Base-by-base conservation (phyloP, 1,284 basidiomycete species). In the Pyrrhoderma noxium region DNA sequence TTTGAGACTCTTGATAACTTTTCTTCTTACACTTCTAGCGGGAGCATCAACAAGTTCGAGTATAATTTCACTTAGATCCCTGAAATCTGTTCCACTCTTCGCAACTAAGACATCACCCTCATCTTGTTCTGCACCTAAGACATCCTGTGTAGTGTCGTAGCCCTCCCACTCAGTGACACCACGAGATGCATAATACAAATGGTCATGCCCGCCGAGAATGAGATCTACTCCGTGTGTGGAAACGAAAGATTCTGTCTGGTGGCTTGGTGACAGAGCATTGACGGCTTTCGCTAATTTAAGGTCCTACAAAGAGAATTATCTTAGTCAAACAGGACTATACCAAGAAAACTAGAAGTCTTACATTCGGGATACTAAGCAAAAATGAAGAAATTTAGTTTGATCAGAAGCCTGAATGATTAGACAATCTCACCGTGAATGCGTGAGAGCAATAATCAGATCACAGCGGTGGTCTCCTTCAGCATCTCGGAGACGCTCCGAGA, bases 71-170 rank as follows among this genome's bases (percentile, higher is more conserved):
- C 88, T 89, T 22, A 95, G 69, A 57, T 95, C 91, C 31, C 89
- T 79, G 65, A 96, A 96, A 67, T 96, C 92, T 3, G 87, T 90
- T 3, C 93, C 93, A 57, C 87, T 91, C 66, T 96, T 96, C 58
- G 93, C 68, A 13, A 90, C 73, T 31, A 84, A 74, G 55, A 85
- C 67, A 39, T 89, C 81, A 2, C 86, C 87, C 1, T 79, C 60
- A 62, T 95, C 93, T 13, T 72, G 73, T 61, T 89, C 84, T 1
- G 83, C 80, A 9, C 91, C 92, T 2, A 89, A 74, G 11, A 77
- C 74, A 3, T 71, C 65, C 38, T 75, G 64, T 0, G 70, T 68
- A 16, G 77, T 66, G 53, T 88, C 77, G 54, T 82, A 86, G 37
- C 78, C 79, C 23, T 89, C 77, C 89, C 89, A 95, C 2, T 69